Evolutionary conservation across 2,329 filamentous ascomycete species (phyloP).

Genomic region (Nemania abortiva): DNA sequence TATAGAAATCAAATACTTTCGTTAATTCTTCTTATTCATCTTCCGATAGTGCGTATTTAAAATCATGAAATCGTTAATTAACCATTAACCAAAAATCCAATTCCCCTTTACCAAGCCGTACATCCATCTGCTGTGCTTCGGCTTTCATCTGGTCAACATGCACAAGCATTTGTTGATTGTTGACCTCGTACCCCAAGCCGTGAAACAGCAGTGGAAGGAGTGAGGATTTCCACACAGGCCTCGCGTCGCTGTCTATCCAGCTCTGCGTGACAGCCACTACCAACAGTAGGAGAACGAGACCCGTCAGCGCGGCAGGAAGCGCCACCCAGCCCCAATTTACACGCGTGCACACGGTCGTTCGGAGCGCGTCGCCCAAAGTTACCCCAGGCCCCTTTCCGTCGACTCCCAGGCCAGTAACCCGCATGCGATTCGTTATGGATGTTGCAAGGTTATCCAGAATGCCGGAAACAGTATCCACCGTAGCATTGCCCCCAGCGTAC

Average conservation of each 20-base stretch:
- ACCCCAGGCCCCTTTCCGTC: background rate
- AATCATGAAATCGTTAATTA: background rate
- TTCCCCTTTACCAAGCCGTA: background rate
- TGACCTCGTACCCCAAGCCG: background rate
- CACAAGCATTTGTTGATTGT: background rate
- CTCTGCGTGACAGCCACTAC: background rate
- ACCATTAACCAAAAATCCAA: background rate
- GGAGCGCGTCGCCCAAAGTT: background rate
- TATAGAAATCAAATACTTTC: background rate
- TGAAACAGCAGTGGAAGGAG: background rate
- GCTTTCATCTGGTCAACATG: background rate
- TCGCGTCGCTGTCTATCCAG: background rate
- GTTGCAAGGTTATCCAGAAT: background rate
- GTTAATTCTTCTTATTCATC: background rate
- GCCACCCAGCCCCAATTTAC: slow-evolving; percentile 2
- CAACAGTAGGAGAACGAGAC: background rate
- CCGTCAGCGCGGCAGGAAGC: background rate
- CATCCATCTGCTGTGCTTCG: background rate
- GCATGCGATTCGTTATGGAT: background rate
- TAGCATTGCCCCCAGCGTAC: background rate
- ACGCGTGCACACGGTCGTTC: background rate
- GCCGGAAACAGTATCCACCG: background rate
- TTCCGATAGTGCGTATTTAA: background rate
- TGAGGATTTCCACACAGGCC: background rate
- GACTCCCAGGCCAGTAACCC: background rate